These are phyloP conservation scores for Sporothrix sp. DNA, from an alignment of 2,329 filamentous ascomycete genomes.

Conservation along the genomic window DNA sequence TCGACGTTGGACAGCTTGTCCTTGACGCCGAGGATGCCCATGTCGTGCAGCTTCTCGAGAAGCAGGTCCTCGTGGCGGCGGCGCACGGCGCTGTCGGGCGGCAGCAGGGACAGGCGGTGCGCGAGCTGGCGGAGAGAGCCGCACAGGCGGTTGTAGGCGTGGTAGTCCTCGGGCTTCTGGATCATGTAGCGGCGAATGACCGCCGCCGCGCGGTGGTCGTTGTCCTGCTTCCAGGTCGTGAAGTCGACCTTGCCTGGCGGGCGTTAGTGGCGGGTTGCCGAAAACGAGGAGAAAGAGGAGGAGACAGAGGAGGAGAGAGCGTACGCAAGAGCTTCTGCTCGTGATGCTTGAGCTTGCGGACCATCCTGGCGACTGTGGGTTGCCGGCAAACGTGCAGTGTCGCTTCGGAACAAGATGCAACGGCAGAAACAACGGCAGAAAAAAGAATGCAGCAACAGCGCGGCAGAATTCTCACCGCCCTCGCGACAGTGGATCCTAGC, in stretches of 20 bases:
- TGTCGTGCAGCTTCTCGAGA: conserved; percentile 84
- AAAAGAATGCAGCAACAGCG: background rate
- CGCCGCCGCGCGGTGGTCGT: conserved; percentile 69
- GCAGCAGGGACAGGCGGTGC: conserved; percentile 76
- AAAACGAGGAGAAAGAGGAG: no score
- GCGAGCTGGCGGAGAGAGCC: conserved; percentile 83
- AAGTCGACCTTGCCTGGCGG: conserved; percentile 61
- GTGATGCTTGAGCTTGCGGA: conserved; percentile 91
- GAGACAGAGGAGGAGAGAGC: background rate
- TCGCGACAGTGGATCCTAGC: conserved; percentile 1
- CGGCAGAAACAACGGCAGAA: background rate
- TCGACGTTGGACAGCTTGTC: conserved; percentile 80
- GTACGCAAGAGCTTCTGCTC: conserved; percentile 75
- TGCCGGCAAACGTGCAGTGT: background rate
- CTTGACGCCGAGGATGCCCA: conserved; percentile 70
- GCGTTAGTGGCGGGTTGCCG: background rate
- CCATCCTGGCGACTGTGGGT: conserved; percentile 48
- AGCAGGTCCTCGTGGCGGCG: conserved; percentile 78
- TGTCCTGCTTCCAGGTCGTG: conserved; percentile 83
- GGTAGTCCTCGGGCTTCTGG: conserved; percentile 80
- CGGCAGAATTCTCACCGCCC: conserved; percentile 9
- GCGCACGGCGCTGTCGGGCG: conserved; percentile 66
- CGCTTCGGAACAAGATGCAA: background rate
- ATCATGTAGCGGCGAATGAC: conserved; percentile 81
- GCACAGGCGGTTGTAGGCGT: conserved; percentile 54